A percentile compares a stretch with the other conserved stretches of the same genome.
These are phyloP conservation scores for Russula foetens DNA, from an alignment of 768 basidiomycete species.

Conservation along the genomic window DNA sequence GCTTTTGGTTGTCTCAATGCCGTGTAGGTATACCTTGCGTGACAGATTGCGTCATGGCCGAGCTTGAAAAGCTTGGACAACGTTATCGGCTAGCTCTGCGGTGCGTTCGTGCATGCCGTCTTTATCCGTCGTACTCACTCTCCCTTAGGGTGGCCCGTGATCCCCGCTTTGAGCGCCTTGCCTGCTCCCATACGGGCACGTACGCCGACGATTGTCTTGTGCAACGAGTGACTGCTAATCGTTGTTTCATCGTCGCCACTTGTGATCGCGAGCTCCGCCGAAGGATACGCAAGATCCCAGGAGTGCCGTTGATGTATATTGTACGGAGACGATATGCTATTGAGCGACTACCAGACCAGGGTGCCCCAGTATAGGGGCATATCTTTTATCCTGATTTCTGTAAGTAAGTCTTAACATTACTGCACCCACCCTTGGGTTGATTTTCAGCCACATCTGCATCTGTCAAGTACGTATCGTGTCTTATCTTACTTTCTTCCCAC, in stretches of 20 bases:
- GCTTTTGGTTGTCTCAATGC: conserved; percentile 4
- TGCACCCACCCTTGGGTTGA: background rate
- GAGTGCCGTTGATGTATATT: conserved; percentile 97
- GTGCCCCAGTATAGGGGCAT: conserved; percentile 44
- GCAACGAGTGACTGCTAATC: conserved; percentile 89
- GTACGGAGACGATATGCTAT: conserved; percentile 88
- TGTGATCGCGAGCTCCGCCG: conserved; percentile 93
- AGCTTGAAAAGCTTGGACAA: conserved; percentile 94
- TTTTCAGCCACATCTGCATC: background rate
- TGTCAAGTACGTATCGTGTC: background rate
- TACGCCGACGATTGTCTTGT: conserved; percentile 99
- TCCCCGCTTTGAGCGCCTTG: conserved; percentile 90
- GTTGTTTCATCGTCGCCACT: conserved; percentile 96
- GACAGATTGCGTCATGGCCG: conserved; percentile 99
- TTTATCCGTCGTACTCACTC: background rate
- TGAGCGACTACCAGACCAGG: conserved; percentile 91
- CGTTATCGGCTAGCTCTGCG: conserved; percentile 90
- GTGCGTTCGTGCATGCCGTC: conserved; percentile 37
- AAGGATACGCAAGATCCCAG: conserved; percentile 85
- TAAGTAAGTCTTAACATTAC: background rate
- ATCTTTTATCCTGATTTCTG: background rate
- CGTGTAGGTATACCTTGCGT: conserved; percentile 88
- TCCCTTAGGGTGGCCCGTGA: conserved; percentile 85
- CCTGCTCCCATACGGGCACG: conserved; percentile 90
- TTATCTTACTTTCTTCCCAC: background rate